Evolutionary conservation across 2,329 filamentous ascomycete species (phyloP).

Genomic region (Ceratocystis cubensis): DNA sequence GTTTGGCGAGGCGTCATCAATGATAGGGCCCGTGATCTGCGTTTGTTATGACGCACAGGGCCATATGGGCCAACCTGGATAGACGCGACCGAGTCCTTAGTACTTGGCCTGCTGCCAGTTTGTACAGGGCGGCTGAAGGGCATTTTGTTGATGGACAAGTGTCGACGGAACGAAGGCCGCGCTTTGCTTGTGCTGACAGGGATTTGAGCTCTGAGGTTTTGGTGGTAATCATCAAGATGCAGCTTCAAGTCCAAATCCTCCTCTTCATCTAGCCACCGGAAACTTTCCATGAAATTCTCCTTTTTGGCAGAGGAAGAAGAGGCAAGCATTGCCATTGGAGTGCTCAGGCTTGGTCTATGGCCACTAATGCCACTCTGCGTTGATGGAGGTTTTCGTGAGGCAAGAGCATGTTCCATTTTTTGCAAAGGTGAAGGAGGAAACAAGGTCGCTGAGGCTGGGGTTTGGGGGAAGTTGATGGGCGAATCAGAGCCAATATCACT

Average conservation of each 20-base stretch:
- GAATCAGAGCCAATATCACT: constrained; percentile 15
- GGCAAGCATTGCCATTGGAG: constrained; percentile 21
- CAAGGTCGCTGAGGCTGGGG: neutral
- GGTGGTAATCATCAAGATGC: constrained; percentile 57
- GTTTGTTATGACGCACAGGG: constrained; percentile 31
- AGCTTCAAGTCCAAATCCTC: constrained; percentile 56
- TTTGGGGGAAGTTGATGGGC: constrained; percentile 11
- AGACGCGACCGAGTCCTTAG: constrained; percentile 30
- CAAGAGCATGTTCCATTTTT: constrained; percentile 7
- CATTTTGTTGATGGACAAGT: constrained; percentile 57
- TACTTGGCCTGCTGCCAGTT: constrained; percentile 37
- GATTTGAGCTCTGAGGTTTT: constrained; percentile 43
- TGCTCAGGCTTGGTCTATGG: constrained; percentile 22
- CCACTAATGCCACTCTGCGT: constrained; percentile 26
- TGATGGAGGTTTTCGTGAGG: constrained; percentile 24
- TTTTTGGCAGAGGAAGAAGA: constrained; percentile 29
- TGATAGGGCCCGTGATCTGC: constrained; percentile 44
- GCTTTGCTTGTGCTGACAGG: constrained; percentile 35
- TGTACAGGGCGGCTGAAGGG: constrained; percentile 46
- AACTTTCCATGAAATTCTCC: constrained; percentile 51
- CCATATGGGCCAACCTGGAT: constrained; percentile 26
- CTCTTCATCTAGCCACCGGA: constrained; percentile 63
- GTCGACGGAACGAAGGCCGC: constrained; percentile 54
- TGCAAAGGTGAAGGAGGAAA: constrained; percentile 14
- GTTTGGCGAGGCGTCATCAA: constrained; percentile 36